Conservation (phyloP, 805 yeast genomes). For the Ogataea neopini region DNA sequence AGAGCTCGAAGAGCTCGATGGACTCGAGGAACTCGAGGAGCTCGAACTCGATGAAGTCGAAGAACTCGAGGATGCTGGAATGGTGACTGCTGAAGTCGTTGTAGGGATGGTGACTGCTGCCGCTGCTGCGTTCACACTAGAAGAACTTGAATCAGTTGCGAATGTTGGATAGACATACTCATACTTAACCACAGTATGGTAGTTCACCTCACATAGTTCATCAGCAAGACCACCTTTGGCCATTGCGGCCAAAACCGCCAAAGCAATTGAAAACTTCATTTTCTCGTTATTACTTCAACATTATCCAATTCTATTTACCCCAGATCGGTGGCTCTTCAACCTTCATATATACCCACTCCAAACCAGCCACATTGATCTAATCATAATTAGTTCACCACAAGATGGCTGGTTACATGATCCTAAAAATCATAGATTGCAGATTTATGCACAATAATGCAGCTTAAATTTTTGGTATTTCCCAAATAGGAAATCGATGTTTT, state of each 20-base stretch:
- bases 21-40: too few species aligned
- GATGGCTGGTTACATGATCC: conserved; percentile 7
- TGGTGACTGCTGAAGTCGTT: too few species aligned
- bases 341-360: conserved; percentile 3
- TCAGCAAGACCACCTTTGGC: conserved; percentile 4
- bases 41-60: conserved; percentile 7
- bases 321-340: neutral
- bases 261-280: conserved; percentile 2
- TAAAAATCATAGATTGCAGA: conserved; percentile 1
- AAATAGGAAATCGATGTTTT: neutral
- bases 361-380: conserved; percentile 7
- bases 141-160: too few species aligned
- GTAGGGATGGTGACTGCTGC: too few species aligned
- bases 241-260: conserved; percentile 4
- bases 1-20: conserved; percentile 2
- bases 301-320: neutral
- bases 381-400: neutral
- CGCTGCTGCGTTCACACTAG: too few species aligned
- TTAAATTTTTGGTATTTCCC: neutral
- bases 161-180: conserved; percentile 23
- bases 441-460: neutral
- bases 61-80: conserved; percentile 9
- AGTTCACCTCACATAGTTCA: conserved; percentile 18
- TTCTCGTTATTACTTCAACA: neutral
- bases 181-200: conserved; percentile 18